phyloP scores from a whole-genome alignment of 352 stramenopile species.

The Aphanomyces stellatus region DNA sequence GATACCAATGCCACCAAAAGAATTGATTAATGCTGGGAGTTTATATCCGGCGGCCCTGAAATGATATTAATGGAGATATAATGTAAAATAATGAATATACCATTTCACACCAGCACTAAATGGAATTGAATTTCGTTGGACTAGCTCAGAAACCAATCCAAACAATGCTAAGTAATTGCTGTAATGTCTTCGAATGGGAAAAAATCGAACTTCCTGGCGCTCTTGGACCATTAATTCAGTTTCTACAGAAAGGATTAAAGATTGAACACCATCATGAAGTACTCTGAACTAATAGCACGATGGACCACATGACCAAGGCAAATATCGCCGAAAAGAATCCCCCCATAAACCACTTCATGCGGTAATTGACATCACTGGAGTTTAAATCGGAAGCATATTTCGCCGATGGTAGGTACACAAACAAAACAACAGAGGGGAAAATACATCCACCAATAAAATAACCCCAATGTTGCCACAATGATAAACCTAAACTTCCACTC shows the following conservation, averaged over 20 bases:
- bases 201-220: slow-evolving; percentile 38
- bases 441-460: slow-evolving; percentile 35
- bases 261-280: neutral
- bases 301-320: slow-evolving; percentile 28
- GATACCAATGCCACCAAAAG: slow-evolving; percentile 25
- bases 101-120: slow-evolving; percentile 50
- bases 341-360: slow-evolving; percentile 38
- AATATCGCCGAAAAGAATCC: slow-evolving; percentile 31
- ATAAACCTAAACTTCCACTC: slow-evolving; percentile 39
- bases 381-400: slow-evolving; percentile 1
- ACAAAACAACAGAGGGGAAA: slow-evolving; percentile 20
- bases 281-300: slow-evolving; percentile 34
- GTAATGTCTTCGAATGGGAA: slow-evolving; percentile 39
- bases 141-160: slow-evolving; percentile 37
- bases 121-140: slow-evolving; percentile 51
- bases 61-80: too few relatives aligned
- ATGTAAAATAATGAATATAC: slow-evolving; percentile 21
- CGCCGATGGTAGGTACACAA: slow-evolving; percentile 2
- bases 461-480: slow-evolving; percentile 35
- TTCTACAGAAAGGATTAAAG: slow-evolving; percentile 24
- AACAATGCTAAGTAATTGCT: slow-evolving; percentile 36
- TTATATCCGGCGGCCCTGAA: slow-evolving; percentile 24
- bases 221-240: slow-evolving; percentile 47
- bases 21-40: slow-evolving; percentile 34
- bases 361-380: slow-evolving; percentile 20